Base-by-base conservation (phyloP, 2,329 filamentous ascomycete genomes). In the Trichoderma asperellum region DNA sequence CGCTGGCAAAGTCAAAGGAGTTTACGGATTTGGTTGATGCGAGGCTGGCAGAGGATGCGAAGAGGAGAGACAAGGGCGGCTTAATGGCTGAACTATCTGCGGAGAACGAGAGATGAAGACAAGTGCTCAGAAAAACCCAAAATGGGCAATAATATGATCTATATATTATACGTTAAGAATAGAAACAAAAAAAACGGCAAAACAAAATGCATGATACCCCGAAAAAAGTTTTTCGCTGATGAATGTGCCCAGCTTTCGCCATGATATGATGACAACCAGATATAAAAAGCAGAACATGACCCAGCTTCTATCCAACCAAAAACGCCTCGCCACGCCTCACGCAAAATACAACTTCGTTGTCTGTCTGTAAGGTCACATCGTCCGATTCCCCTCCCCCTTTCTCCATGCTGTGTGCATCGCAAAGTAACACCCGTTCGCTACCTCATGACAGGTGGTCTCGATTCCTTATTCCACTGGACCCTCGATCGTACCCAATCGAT, bases 381-480 rank as follows among this genome's bases (percentile, higher is more conserved):
- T 47, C 24, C 21, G 53, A 2, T 2, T n/a, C 12, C 1, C 21
- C 34, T 18, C 49, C 5, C 21, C 37, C 2, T n/a, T 24, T 2
- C 2, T 21, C 16, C 12, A 18, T 21, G 10, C 21, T 27, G 32
- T 43, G 8, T 7, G 40, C 18, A 43, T 43, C 40, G 40, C 40
- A 43, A 32, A 49, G 59, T 35, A n/a, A 34, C 40, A 47, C 24
- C 14, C 21, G 7, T 27, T 29, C 32, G 70, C 87, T 85, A 98
- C 82, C 94, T 87, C 94, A 97, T 97, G 64, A 97, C 90, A 2
- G 96, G 96, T 72, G 95, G 94, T 71, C 96, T 86, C 5, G 89
- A 91, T 80, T 97, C 95, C 82, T 96, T 97, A 79, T 98, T 98
- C 93, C 96, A 98, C 80, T 93, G 94, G 34, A 98, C 93, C 71